phyloP scores from a whole-genome alignment of 257 asterid species.

The Lycium ferocissimum region DNA sequence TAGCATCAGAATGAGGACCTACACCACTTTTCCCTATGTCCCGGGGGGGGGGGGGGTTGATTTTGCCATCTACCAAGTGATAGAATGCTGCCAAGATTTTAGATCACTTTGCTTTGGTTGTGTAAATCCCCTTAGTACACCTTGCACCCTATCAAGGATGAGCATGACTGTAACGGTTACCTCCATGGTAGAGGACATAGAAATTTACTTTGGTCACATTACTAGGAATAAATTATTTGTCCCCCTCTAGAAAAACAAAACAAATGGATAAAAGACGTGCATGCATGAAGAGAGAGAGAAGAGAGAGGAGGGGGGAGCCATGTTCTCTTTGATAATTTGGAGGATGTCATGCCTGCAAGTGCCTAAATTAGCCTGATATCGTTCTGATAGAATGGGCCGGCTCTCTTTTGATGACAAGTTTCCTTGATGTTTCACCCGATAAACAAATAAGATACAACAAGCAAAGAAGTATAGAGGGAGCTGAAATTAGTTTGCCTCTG shows the following conservation, averaged over 20 bases:
- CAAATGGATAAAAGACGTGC: not conserved
- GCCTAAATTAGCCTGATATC: not conserved
- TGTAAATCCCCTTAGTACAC: not conserved
- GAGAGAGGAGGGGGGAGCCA: not conserved
- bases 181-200: not conserved
- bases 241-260: not conserved
- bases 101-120: not conserved
- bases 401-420: not conserved
- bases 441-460: not conserved
- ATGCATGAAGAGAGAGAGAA: not conserved
- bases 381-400: not conserved
- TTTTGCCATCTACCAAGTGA: conserved; percentile 11
- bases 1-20: not conserved
- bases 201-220: not conserved
- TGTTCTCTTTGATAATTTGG: not conserved
- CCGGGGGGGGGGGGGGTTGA: not conserved
- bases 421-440: conserved; percentile 5
- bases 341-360: conserved; percentile 18
- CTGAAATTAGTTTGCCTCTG: not conserved
- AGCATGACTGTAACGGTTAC: not conserved
- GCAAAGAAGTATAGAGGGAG: not conserved
- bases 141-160: not conserved
- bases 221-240: not conserved
- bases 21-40: not conserved
- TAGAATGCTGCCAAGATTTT: not conserved